phyloP scores from a whole-genome alignment of 73 alveolate species.

The Paramecium bursaria region DNA sequence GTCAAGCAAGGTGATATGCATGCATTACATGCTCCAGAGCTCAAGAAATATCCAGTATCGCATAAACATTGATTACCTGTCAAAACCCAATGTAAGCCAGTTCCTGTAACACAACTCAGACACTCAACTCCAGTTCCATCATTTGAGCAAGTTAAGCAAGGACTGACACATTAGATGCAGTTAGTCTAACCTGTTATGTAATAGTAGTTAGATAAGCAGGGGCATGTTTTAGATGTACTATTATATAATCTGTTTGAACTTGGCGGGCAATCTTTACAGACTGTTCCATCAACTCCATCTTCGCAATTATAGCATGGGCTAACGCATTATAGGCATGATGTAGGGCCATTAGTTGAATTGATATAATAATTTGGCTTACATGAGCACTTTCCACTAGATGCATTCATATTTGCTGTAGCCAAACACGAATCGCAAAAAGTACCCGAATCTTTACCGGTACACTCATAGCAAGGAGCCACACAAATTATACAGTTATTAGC shows the following conservation, averaged over 20 bases:
- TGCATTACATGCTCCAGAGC: no score
- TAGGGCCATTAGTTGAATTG: background rate
- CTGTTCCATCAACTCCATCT: background rate
- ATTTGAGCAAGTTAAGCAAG: background rate
- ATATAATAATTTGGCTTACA: background rate
- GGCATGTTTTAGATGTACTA: no score
- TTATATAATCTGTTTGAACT: background rate
- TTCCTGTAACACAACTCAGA: background rate
- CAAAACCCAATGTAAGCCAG: no score
- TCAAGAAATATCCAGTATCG: background rate
- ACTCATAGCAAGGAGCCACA: background rate
- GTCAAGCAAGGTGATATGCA: no score
- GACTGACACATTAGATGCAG: background rate
- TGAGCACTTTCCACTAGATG: background rate
- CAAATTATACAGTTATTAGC: background rate
- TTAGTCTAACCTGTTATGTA: no score
- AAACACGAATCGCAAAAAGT: no score
- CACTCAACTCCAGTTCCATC: constrained; percentile 28
- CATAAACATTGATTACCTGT: background rate
- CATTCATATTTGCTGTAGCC: no score
- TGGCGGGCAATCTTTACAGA: background rate
- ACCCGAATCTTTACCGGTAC: background rate
- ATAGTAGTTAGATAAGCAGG: no score
- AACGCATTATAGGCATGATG: background rate
- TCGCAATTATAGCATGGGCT: background rate